A percentile compares a stretch with the other conserved stretches of the same genome.
Conservation (phyloP, 441 rosid species). For the Brassica hybrid region DNA sequence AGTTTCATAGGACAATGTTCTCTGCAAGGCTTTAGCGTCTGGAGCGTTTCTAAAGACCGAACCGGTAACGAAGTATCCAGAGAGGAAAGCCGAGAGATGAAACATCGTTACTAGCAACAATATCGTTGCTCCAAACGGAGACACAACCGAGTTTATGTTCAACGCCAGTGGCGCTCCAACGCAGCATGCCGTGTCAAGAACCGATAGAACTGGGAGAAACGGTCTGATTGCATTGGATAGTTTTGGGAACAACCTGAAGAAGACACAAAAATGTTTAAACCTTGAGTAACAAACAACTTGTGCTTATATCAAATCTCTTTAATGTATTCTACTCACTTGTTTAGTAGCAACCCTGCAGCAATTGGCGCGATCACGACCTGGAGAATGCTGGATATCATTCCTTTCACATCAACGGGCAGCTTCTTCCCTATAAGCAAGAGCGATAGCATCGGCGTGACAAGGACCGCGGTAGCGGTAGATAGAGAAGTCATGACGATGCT, state of each 20-base stretch:
- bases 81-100: conserved; percentile 77
- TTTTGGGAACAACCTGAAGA: conserved; percentile 71
- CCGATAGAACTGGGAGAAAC: conserved; percentile 75
- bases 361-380: conserved; percentile 93
- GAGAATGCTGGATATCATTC: conserved; percentile 87
- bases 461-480: conserved; percentile 84
- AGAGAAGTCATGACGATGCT: conserved; percentile 95
- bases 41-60: conserved; percentile 54
- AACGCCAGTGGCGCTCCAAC: conserved; percentile 94
- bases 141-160: conserved; percentile 75
- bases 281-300: conserved; percentile 4
- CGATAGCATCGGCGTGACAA: conserved; percentile 80
- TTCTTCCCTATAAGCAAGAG: conserved; percentile 88
- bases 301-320: neutral
- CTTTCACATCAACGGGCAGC: conserved; percentile 89
- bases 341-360: conserved; percentile 80
- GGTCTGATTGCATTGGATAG: conserved; percentile 70
- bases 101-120: conserved; percentile 59
- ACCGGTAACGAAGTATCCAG: conserved; percentile 76
- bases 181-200: conserved; percentile 85
- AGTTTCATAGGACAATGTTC: conserved; percentile 90
- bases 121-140: conserved; percentile 73
- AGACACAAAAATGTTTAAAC: no score
- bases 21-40: conserved; percentile 73
- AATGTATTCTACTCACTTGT: conserved; percentile 54